Conservation (phyloP, 2,329 filamentous ascomycete species). For the Pseudogymnoascus sp. region DNA sequence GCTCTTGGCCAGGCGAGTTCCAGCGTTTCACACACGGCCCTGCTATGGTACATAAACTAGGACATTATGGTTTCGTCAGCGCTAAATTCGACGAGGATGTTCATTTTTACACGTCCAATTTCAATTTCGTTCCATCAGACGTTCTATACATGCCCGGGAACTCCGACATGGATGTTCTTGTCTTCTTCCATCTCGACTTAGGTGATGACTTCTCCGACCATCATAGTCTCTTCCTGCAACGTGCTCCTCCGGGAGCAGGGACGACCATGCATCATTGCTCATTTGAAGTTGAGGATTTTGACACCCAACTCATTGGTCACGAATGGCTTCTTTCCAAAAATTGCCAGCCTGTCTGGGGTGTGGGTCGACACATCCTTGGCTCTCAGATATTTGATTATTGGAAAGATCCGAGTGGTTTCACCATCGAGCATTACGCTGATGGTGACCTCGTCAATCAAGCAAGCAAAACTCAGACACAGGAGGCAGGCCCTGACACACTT, state of each 20-base stretch:
- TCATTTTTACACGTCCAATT: slow-evolving; percentile 32
- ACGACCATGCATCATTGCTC: slow-evolving; percentile 37
- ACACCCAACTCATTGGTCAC: slow-evolving; percentile 62
- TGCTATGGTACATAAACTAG: slow-evolving; percentile 30
- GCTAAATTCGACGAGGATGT: slow-evolving; percentile 29
- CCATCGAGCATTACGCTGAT: slow-evolving; percentile 41
- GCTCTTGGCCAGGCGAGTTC: slow-evolving; percentile 21
- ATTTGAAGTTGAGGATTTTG: slow-evolving; percentile 65
- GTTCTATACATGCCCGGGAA: not conserved
- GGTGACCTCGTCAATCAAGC: slow-evolving; percentile 22
- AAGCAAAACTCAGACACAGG: too few species aligned
- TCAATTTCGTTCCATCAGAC: slow-evolving; percentile 37
- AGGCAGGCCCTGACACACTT: too few species aligned
- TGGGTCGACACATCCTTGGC: slow-evolving; percentile 44
- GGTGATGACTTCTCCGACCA: slow-evolving; percentile 43
- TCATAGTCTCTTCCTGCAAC: slow-evolving; percentile 29
- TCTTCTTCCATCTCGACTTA: slow-evolving; percentile 48
- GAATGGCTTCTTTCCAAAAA: slow-evolving; percentile 53
- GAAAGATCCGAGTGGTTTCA: slow-evolving; percentile 26
- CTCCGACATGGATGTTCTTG: not conserved
- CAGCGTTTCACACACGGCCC: slow-evolving; percentile 28
- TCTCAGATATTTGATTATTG: slow-evolving; percentile 48
- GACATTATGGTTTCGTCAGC: slow-evolving; percentile 33
- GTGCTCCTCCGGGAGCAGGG: too few species aligned
- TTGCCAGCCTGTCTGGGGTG: slow-evolving; percentile 42